Evolutionary conservation across 2,329 filamentous ascomycete genomes (phyloP).

Genomic region (Drechmeria coniospora): DNA sequence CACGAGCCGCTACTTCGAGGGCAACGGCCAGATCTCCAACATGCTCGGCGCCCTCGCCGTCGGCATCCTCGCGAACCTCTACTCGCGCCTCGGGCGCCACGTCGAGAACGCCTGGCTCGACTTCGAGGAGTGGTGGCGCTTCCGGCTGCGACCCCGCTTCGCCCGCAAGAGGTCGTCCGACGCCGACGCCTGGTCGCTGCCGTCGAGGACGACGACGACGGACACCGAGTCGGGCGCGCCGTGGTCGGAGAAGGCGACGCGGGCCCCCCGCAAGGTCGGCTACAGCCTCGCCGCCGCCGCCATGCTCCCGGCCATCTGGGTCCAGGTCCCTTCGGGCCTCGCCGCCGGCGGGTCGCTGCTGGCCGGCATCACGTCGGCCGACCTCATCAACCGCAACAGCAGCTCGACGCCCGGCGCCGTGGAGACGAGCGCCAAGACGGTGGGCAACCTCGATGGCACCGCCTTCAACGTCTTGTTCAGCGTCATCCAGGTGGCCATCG

Average conservation of each 20-base stretch:
- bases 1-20: slow-evolving; percentile 47
- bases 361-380: slow-evolving; percentile 39
- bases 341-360: slow-evolving; percentile 44
- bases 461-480: slow-evolving; percentile 39
- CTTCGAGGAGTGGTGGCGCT: slow-evolving; percentile 32
- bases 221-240: slow-evolving; percentile 18
- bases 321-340: slow-evolving; percentile 48
- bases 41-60: slow-evolving; percentile 64
- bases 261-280: slow-evolving; percentile 32
- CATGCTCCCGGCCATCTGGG: slow-evolving; percentile 76
- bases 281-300: slow-evolving; percentile 73
- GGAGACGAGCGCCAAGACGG: slow-evolving; percentile 3
- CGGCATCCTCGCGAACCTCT: slow-evolving; percentile 64
- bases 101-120: slow-evolving; percentile 40
- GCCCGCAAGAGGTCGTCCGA: slow-evolving; percentile 12
- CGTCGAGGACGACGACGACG: slow-evolving; percentile 12
- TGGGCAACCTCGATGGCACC: slow-evolving; percentile 23
- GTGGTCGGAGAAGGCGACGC: slow-evolving; percentile 9
- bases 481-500: slow-evolving; percentile 46
- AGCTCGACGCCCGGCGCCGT: slow-evolving; percentile 5
- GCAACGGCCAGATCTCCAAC: slow-evolving; percentile 60
- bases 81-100: slow-evolving; percentile 50
- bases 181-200: slow-evolving; percentile 16
- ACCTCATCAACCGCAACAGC: slow-evolving; percentile 33
- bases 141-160: slow-evolving; percentile 22